These are phyloP conservation scores for Alternaria dauci DNA, from an alignment of 2,329 filamentous ascomycete genomes.

Conservation along the genomic window DNA sequence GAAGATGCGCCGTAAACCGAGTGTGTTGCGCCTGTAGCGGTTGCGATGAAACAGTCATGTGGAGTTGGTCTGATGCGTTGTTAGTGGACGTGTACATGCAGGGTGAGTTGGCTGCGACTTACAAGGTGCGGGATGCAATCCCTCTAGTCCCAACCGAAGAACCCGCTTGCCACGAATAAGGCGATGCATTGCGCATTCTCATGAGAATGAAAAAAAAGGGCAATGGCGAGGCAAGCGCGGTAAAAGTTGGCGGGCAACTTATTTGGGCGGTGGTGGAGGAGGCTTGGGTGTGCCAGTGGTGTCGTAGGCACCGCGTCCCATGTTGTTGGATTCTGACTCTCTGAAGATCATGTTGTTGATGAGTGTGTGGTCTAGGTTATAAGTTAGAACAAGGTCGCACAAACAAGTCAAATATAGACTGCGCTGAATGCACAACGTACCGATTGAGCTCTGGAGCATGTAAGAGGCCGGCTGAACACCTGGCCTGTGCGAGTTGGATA, in stretches of 20 bases:
- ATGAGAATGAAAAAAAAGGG: conserved; percentile 2
- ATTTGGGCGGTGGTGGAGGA: conserved; percentile 53
- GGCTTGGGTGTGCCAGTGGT: conserved; percentile 60
- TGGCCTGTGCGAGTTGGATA: conserved; percentile 25
- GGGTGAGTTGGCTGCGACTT: conserved; percentile 43
- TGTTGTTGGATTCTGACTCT: conserved; percentile 54
- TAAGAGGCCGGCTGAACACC: conserved; percentile 35
- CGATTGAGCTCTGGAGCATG: conserved; percentile 26
- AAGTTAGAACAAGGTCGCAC: conserved; percentile 39
- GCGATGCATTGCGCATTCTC: not conserved
- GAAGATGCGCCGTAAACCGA: conserved; percentile 28
- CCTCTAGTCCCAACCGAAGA: conserved; percentile 44
- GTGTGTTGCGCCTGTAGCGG: conserved; percentile 21
- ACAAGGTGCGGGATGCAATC: conserved; percentile 44
- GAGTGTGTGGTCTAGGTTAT: conserved; percentile 38
- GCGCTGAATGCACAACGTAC: conserved; percentile 28
- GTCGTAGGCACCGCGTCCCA: conserved; percentile 60
- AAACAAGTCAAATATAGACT: conserved; percentile 18
- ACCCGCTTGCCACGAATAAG: conserved; percentile 4
- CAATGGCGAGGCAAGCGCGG: conserved; percentile 1
- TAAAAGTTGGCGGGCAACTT: conserved; percentile 18
- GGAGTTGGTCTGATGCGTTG: conserved; percentile 38
- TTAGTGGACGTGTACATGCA: conserved; percentile 41
- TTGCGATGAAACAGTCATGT: conserved; percentile 24
- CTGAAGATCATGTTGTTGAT: conserved; percentile 54